Base-by-base conservation (phyloP, 306 rosid genomes). In the Senna siamea region DNA sequence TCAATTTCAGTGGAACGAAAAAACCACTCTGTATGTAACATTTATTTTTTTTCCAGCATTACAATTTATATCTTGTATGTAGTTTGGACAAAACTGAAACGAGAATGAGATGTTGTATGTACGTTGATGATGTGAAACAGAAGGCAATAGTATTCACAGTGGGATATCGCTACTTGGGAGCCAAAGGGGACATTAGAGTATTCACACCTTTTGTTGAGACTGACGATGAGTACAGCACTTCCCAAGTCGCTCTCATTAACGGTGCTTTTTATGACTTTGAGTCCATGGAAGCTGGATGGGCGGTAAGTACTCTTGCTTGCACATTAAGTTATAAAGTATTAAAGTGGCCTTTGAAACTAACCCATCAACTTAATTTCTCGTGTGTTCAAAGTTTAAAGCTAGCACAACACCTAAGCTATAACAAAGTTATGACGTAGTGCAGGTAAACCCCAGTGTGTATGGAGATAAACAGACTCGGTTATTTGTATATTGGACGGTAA, bases 281-380 rank as follows among this genome's bases (percentile, higher is more conserved):
- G 13, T 80, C 77, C 1, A 46, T 92, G 4, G 92, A 90, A 82
- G 75, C 89, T 4, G 94, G 96, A 34, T 88, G 92, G 98, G 79
- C 82, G 75, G 96, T 89, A 12, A 30, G 68, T 64, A 26, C 17
- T 38, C 69, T 69, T 50, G 9, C 66, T 81, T 65, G 15, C 35
- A 35, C 20, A 5, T 37, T 3, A 78, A 78, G 77, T 55, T 43
- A 3, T 22, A 26, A 66, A 76, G 66, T 30, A 17, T 46, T 58
- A 18, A 70, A 44, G 56, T 40, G 18, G 51, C 30, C 5, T 41
- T n/a, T 41, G 71, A 76, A 54, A 74, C 35, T 5, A 13, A 37
- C 37, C 19, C 46, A 44, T 47, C 65, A 54, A 75, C 68, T 61
- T 20, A 26, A 26, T 37, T 62, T 11, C 47, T 62, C 50, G 26